phyloP scores from a whole-genome alignment of 75 land plant species.

The Isoetes taiwanensis region DNA sequence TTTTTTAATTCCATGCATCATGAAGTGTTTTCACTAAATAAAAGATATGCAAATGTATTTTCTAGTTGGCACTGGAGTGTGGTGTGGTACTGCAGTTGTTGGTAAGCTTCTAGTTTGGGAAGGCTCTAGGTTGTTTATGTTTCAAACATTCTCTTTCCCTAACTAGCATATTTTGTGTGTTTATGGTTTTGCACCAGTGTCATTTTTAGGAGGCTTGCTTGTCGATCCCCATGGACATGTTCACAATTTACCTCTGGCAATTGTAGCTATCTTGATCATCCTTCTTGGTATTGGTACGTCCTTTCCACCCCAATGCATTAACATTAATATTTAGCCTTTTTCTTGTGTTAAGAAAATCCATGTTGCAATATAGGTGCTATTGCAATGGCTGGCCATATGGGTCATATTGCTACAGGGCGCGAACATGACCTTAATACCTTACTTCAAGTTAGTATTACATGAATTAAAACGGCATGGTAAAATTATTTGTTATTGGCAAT shows the following conservation, averaged over 20 bases:
- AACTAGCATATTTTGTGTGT: too few species aligned
- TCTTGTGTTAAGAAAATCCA: neutral
- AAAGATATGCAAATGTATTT: neutral
- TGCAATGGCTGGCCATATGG: conserved; percentile 17
- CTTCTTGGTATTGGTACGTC: conserved; percentile 19
- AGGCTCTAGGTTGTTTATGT: too few species aligned
- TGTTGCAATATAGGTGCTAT: conserved; percentile 19
- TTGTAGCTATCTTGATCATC: conserved; percentile 9
- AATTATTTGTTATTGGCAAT: too few species aligned
- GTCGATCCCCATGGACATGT: conserved; percentile 13
- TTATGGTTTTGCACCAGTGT: too few species aligned
- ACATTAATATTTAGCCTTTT: neutral
- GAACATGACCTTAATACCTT: conserved; percentile 16
- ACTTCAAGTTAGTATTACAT: too few species aligned
- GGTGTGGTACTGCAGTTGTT: conserved; percentile 20
- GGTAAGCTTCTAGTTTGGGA: too few species aligned
- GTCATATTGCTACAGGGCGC: conserved; percentile 5
- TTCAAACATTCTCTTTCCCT: too few species aligned
- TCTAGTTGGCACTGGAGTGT: conserved; percentile 26
- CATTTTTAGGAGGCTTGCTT: conserved; percentile 18
- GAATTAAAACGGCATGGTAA: too few species aligned
- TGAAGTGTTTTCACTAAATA: neutral
- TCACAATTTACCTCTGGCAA: conserved; percentile 10
- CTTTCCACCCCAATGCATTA: neutral
- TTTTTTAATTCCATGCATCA: too few species aligned